A percentile compares a stretch with the other conserved stretches of the same genome.
phyloP scores from a whole-genome alignment of 1,139 yeast species.

The Protomyces gravidus region DNA sequence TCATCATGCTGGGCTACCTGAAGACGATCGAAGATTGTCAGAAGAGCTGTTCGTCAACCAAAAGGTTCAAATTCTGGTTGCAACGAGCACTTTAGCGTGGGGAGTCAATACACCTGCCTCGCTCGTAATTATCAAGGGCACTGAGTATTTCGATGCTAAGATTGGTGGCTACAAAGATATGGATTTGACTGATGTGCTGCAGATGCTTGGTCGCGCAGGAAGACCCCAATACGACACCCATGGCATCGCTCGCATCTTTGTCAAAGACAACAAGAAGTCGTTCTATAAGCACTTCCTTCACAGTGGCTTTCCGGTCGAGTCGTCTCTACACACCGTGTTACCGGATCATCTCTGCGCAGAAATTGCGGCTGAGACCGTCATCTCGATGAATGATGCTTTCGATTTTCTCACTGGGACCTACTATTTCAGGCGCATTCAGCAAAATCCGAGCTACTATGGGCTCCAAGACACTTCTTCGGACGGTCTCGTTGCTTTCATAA shows the following conservation, averaged over 20 bases:
- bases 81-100: conserved; percentile 96
- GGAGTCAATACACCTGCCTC: conserved; percentile 96
- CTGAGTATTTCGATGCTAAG: conserved; percentile 79
- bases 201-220: conserved; percentile 73
- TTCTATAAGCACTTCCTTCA: conserved; percentile 92
- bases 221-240: conserved; percentile 95
- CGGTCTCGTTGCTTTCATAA: conserved; percentile 66
- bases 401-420: conserved; percentile 95
- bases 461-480: conserved; percentile 64
- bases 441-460: conserved; percentile 92
- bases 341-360: conserved; percentile 98
- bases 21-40: conserved; percentile 78
- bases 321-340: conserved; percentile 83
- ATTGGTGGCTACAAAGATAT: conserved; percentile 75
- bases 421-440: conserved; percentile 85
- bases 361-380: conserved; percentile 80
- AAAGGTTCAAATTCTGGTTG: conserved; percentile 82
- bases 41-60: conserved; percentile 80
- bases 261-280: conserved; percentile 84
- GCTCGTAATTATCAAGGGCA: conserved; percentile 87
- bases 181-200: conserved; percentile 88
- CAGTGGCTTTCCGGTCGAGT: conserved; percentile 96
- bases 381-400: conserved; percentile 78
- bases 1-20: conserved; percentile 96
- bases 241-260: conserved; percentile 91